These are phyloP conservation scores for Heimioporus punctisporus DNA, from an alignment of 1,284 basidiomycete genomes.

Conservation along the genomic window DNA sequence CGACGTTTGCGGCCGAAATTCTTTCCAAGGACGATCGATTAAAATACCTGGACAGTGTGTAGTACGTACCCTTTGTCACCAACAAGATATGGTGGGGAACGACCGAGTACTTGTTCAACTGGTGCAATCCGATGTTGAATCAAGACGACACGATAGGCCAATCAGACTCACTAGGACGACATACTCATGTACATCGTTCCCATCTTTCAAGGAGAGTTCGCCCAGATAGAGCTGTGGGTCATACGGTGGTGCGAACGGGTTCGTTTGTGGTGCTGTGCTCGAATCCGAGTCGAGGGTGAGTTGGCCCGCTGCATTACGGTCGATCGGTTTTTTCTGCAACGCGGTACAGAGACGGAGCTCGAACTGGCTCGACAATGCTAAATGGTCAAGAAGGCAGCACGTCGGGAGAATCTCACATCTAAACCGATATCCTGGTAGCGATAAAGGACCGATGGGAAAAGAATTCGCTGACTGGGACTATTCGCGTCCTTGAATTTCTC, in stretches of 20 bases:
- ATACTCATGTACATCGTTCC: conserved; percentile 65
- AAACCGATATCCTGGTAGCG: conserved; percentile 61
- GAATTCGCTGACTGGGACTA: conserved; percentile 70
- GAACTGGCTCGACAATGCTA: conserved; percentile 52
- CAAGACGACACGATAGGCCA: neutral
- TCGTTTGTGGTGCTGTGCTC: conserved; percentile 39
- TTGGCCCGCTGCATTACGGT: conserved; percentile 44
- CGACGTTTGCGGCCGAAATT: conserved; percentile 73
- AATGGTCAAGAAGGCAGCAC: neutral
- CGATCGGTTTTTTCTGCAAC: conserved; percentile 71
- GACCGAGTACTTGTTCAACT: conserved; percentile 90
- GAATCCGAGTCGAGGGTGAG: conserved; percentile 26
- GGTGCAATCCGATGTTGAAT: conserved; percentile 1
- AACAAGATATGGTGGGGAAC: conserved; percentile 82
- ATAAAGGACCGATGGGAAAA: conserved; percentile 73
- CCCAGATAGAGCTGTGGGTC: conserved; percentile 73
- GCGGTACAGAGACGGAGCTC: conserved; percentile 83
- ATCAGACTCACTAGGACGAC: conserved; percentile 66
- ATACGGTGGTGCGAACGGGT: conserved; percentile 87
- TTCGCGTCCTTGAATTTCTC: conserved; percentile 62
- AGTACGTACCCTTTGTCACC: conserved; percentile 75
- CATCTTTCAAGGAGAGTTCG: conserved; percentile 56
- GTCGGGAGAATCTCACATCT: conserved; percentile 48
- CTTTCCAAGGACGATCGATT: conserved; percentile 37
- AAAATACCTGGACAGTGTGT: conserved; percentile 1